Conservation (phyloP, 306 rosid species). For the Lablab purpureus region DNA sequence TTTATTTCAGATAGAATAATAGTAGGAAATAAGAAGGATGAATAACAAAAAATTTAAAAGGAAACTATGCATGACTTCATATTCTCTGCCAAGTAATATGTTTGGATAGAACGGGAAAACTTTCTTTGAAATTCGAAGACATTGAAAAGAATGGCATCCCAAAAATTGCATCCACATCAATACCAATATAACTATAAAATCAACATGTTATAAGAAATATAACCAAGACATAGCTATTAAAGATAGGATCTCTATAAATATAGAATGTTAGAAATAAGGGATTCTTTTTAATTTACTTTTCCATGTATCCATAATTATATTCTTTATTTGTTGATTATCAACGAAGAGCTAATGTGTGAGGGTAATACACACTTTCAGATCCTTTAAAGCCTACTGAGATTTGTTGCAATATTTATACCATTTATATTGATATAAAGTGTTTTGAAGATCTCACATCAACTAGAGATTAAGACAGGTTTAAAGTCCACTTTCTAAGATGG, state of each 20-base stretch:
- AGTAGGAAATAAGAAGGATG: conserved; percentile 19
- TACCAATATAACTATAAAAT: not conserved
- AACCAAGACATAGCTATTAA: not conserved
- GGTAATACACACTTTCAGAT: too few species aligned
- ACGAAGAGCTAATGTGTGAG: too few species aligned
- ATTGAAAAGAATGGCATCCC: not conserved
- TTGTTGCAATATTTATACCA: not conserved
- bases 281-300: too few species aligned
- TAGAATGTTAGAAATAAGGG: too few species aligned
- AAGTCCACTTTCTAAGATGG: too few species aligned
- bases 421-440: not conserved
- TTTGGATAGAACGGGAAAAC: conserved; percentile 9
- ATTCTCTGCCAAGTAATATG: not conserved
- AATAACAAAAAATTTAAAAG: not conserved
- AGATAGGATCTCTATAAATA: too few species aligned
- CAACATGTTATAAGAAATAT: not conserved
- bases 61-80: conserved; percentile 20
- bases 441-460: too few species aligned
- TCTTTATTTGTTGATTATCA: too few species aligned
- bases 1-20: conserved; percentile 36
- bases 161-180: conserved; percentile 5
- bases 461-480: too few species aligned
- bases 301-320: too few species aligned
- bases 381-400: not conserved
- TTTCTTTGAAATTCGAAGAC: conserved; percentile 5